Percentiles rank a stretch among this genome's conserved stretches.
Conservation (phyloP, 345 rosid species). For the Dipteronia dyeriana region DNA sequence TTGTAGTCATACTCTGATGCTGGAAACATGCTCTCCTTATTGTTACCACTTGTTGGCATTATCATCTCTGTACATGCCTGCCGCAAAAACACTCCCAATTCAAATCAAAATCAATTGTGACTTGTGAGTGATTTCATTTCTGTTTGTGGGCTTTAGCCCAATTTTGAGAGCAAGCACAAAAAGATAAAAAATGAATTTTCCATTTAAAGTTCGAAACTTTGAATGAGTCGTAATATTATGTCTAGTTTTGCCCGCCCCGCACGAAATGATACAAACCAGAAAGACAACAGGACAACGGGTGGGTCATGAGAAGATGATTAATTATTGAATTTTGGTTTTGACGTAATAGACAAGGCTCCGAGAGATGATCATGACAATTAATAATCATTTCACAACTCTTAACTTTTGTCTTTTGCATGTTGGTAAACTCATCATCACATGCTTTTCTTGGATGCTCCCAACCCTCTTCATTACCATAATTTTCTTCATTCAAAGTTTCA, state of each 20-base stretch:
- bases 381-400: not conserved
- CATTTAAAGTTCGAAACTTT: no score
- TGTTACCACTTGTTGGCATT: slow-evolving; percentile 40
- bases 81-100: not conserved
- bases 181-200: no score
- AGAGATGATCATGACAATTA: slow-evolving; percentile 1
- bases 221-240: not conserved
- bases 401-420: slow-evolving; percentile 14
- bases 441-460: slow-evolving; percentile 12
- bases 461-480: not conserved
- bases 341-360: not conserved
- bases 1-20: slow-evolving; percentile 31
- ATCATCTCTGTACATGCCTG: slow-evolving; percentile 77
- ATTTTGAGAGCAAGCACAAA: no score
- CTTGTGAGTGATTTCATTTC: no score
- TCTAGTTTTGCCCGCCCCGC: not conserved
- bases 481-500: not conserved
- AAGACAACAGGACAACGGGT: not conserved
- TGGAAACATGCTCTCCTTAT: slow-evolving; percentile 51
- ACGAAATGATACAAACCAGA: no score
- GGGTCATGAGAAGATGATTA: not conserved
- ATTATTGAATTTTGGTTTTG: not conserved
- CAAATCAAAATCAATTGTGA: not conserved
- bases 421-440: not conserved
- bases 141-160: no score